These are phyloP conservation scores for Pseudophaeomoniella oleicola DNA, from an alignment of 2,329 filamentous ascomycete species.

Conservation along the genomic window DNA sequence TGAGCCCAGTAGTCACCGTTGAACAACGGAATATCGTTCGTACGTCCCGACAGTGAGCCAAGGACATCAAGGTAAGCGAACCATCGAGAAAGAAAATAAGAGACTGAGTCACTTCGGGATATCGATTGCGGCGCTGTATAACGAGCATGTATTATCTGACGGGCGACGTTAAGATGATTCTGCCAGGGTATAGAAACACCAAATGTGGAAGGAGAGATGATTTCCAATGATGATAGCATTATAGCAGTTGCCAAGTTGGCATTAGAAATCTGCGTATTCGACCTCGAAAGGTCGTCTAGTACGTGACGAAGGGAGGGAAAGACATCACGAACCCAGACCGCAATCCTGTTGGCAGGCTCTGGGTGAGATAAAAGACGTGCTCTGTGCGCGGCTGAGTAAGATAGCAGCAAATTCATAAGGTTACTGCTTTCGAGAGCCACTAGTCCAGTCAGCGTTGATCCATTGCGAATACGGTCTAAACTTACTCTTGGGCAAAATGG, in stretches of 20 bases:
- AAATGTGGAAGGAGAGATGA: slow-evolving; percentile 68
- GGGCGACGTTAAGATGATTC: slow-evolving; percentile 59
- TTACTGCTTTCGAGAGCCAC: slow-evolving; percentile 35
- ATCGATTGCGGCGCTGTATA: slow-evolving; percentile 42
- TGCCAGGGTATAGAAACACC: slow-evolving; percentile 73
- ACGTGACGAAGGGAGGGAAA: slow-evolving; percentile 53
- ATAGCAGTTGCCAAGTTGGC: slow-evolving; percentile 67
- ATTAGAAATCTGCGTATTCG: slow-evolving; percentile 56
- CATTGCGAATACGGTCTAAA: slow-evolving; percentile 13
- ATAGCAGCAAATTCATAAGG: slow-evolving; percentile 60
- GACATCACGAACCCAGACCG: slow-evolving; percentile 61
- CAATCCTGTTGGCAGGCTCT: slow-evolving; percentile 64
- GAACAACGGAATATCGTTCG: slow-evolving; percentile 36
- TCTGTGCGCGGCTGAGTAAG: slow-evolving; percentile 73
- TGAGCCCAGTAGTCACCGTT: slow-evolving; percentile 32
- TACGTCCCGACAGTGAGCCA: slow-evolving; percentile 52
- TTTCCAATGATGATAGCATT: slow-evolving; percentile 72
- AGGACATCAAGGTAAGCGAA: slow-evolving; percentile 73
- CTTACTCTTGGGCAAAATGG: slow-evolving; percentile 47
- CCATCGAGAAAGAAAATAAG: slow-evolving; percentile 68
- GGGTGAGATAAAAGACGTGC: slow-evolving; percentile 58
- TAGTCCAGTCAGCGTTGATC: slow-evolving; percentile 33
- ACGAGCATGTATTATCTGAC: slow-evolving; percentile 57
- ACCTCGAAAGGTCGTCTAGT: slow-evolving; percentile 47
- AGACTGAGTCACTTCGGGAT: slow-evolving; percentile 41